These are phyloP conservation scores for Domatiomyces globalis DNA, from an alignment of 2,329 filamentous ascomycete genomes.

Conservation along the genomic window DNA sequence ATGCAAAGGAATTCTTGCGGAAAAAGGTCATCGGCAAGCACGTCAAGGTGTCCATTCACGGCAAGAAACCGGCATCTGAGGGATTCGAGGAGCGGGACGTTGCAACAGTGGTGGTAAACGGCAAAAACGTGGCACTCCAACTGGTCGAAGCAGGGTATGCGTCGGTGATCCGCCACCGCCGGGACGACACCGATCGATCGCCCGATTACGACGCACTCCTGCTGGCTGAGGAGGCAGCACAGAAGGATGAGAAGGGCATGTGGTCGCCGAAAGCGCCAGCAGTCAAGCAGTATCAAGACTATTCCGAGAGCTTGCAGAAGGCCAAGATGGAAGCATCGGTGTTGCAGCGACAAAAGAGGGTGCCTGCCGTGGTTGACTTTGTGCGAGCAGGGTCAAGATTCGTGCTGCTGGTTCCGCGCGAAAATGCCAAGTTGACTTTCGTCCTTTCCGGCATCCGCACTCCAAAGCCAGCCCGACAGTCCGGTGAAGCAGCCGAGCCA, in stretches of 20 bases:
- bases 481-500: constrained; percentile 71
- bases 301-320: constrained; percentile 84
- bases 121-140: constrained; percentile 71
- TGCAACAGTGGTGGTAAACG: constrained; percentile 67
- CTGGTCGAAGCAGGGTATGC: constrained; percentile 89
- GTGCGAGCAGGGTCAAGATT: constrained; percentile 96
- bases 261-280: constrained; percentile 85
- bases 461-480: constrained; percentile 68
- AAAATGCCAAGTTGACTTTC: constrained; percentile 87
- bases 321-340: constrained; percentile 86
- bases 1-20: constrained; percentile 90
- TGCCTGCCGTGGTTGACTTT: constrained; percentile 88
- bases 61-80: constrained; percentile 75
- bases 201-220: constrained; percentile 66
- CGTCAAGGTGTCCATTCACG: constrained; percentile 76
- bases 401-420: constrained; percentile 77
- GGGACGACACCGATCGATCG: constrained; percentile 86
- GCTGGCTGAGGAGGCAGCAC: constrained; percentile 43
- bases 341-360: constrained; percentile 77
- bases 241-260: constrained; percentile 82
- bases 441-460: constrained; percentile 87
- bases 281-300: constrained; percentile 68
- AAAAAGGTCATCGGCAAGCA: constrained; percentile 95
- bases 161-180: constrained; percentile 85
- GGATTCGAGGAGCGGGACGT: constrained; percentile 92